These are phyloP conservation scores for Pichia sp. DNA, from an alignment of 1,139 yeast species.

Conservation along the genomic window DNA sequence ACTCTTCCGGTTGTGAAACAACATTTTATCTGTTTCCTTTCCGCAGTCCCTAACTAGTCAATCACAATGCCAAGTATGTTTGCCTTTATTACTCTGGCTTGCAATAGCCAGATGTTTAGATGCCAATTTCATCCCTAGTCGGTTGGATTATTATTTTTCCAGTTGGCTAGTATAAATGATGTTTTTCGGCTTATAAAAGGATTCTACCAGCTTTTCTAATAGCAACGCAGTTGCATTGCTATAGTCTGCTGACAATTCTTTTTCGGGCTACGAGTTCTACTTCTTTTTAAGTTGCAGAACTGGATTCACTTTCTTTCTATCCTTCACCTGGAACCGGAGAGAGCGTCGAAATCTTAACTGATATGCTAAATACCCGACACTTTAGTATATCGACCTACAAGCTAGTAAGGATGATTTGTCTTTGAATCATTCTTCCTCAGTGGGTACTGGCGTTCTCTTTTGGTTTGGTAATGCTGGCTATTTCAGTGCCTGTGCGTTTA, in stretches of 20 bases:
- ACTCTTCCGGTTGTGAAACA: neutral
- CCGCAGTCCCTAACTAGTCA: constrained; percentile 3
- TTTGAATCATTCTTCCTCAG: neutral
- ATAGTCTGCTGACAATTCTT: neutral
- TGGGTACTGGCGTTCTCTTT: neutral
- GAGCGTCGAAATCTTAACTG: constrained; percentile 29
- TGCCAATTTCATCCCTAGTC: constrained; percentile 8
- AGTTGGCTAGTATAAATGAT: constrained; percentile 13
- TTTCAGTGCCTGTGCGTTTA: no score
- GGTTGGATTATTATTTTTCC: neutral
- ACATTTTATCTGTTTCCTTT: neutral
- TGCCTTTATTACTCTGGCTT: neutral
- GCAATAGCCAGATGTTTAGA: neutral
- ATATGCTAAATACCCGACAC: constrained; percentile 79
- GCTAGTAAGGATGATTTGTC: neutral
- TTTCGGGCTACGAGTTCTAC: constrained; percentile 9
- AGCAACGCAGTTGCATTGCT: neutral
- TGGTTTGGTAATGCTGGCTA: neutral
- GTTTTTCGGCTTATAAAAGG: constrained; percentile 4
- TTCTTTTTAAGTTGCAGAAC: constrained; percentile 2
- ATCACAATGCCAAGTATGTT: constrained; percentile 17
- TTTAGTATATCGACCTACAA: constrained; percentile 46
- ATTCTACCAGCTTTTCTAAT: neutral
- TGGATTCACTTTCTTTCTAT: constrained; percentile 21
- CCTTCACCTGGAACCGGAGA: neutral